Base-by-base conservation (phyloP, 768 basidiomycete genomes). In the Tremella fuciformis region DNA sequence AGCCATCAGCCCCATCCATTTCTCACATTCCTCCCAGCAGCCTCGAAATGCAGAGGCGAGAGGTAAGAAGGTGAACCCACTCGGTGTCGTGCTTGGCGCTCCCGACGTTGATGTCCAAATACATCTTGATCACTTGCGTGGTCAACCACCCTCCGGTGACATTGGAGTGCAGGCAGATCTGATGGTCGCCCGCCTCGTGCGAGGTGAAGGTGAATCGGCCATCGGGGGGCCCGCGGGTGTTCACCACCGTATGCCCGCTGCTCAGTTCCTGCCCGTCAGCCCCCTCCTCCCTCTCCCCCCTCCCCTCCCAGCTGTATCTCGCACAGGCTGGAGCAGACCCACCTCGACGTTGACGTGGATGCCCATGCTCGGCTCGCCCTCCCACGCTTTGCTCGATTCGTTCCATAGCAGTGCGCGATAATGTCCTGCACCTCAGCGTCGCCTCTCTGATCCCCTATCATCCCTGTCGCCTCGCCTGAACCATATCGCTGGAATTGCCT, bases 171-270 rank as follows among this genome's bases (percentile, higher is more conserved):
- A 98, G 84, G 75, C 96, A 99, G 73, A 99, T 96, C 53, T 89
- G 86, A 80, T 99, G 96, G 80, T 98, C 96, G 72, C 75, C 73
- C 25, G 93, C 83, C 60, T 93, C 91, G 75, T 96, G 91, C 3
- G 94, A 96, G 24, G 96, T 97, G 73, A 99, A 99, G 0, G 96
- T 98, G 80, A 98, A 98, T 58, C 85, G 85, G 25, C 96, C 89
- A 50, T 94, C 88, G 21, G 86, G 80, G 4, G 92, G 88, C 1
- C 96, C 96, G n/a, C 85, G 84, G 8, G 91, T 92, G 69, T 87
- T 87, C 41, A 90, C 91, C 15, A 97, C 88, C 53, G 81, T 78
- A 67, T 97, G 87, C 1, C 84, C 84, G 1, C 82, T 85, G 38
- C 88, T 85, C 64, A 91, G 83, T 81, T 99, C 96, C 94, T 99